A percentile compares a stretch with the other conserved stretches of the same genome.
Conservation (phyloP, 495 filamentous ascomycete species). For the Ramalina peruviana region DNA sequence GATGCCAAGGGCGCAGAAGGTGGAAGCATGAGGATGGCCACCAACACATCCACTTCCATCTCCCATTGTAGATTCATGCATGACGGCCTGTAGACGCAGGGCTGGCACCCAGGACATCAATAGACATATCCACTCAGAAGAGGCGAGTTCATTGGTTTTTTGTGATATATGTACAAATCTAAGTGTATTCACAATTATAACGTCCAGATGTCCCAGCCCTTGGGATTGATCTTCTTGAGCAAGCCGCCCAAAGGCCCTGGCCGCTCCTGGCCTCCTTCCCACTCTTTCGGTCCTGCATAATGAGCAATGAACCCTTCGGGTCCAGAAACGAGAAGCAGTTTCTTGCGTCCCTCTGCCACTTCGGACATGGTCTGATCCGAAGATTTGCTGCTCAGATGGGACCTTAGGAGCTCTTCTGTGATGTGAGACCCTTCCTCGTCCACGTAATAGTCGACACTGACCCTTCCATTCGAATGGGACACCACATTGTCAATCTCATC, state of each 20-base stretch:
- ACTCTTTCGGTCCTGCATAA: constrained; percentile 65
- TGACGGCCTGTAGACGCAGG: too few species aligned
- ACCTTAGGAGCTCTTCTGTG: constrained; percentile 30
- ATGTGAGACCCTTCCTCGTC: constrained; percentile 64
- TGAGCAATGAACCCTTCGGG: constrained; percentile 78
- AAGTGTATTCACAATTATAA: constrained; percentile 25
- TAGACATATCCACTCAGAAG: too few species aligned
- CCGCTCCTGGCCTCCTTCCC: constrained; percentile 53
- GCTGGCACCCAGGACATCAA: too few species aligned
- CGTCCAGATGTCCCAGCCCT: constrained; percentile 48
- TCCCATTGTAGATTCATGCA: too few species aligned
- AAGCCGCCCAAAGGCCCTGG: constrained; percentile 52
- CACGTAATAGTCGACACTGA: constrained; percentile 58
- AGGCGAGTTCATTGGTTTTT: too few species aligned
- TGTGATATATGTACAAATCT: too few species aligned
- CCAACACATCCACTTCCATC: too few species aligned
- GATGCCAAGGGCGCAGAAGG: too few species aligned
- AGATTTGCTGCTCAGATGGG: constrained; percentile 5
- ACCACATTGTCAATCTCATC: constrained; percentile 47
- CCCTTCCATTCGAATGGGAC: constrained; percentile 34
- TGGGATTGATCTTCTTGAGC: constrained; percentile 36
- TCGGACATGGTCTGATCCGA: constrained; percentile 17
- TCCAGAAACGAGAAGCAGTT: constrained; percentile 66
- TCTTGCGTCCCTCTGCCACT: constrained; percentile 24
- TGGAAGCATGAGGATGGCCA: too few species aligned